Evolutionary conservation across 495 filamentous ascomycete genomes (phyloP).

Genomic region (Cudoniella acicularis): DNA sequence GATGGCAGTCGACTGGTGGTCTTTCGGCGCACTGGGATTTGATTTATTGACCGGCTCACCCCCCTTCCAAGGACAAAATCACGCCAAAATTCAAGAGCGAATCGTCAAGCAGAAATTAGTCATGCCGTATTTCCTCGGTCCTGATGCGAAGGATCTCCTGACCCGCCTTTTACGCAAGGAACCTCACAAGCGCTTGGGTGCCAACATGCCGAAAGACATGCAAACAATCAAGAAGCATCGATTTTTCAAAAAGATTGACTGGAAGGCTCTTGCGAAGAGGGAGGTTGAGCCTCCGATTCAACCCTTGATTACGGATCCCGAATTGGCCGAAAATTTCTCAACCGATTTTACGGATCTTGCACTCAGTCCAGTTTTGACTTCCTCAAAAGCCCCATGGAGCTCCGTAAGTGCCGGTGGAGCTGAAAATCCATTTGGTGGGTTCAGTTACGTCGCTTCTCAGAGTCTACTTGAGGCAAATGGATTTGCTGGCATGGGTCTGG

Average conservation of each 20-base stretch:
- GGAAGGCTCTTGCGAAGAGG: slow-evolving; percentile 72
- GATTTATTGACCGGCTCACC: slow-evolving; percentile 88
- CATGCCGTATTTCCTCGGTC: slow-evolving; percentile 80
- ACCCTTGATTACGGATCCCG: slow-evolving; percentile 90
- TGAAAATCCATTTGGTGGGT: slow-evolving; percentile 84
- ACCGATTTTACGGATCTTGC: slow-evolving; percentile 80
- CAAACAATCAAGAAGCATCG: slow-evolving; percentile 84
- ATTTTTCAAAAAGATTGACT: slow-evolving; percentile 96
- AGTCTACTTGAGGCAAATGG: slow-evolving; percentile 69
- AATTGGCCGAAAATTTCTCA: slow-evolving; percentile 92
- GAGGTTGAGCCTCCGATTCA: slow-evolving; percentile 83
- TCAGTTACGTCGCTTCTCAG: slow-evolving; percentile 88
- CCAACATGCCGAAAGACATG: slow-evolving; percentile 83
- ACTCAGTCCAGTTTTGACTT: slow-evolving; percentile 65
- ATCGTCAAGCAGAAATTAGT: slow-evolving; percentile 86
- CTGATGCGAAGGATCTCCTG: slow-evolving; percentile 90
- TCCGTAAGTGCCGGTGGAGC: slow-evolving; percentile 25
- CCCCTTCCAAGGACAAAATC: slow-evolving; percentile 85
- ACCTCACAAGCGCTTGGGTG: slow-evolving; percentile 79
- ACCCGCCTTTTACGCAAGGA: slow-evolving; percentile 88
- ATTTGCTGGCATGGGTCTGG: slow-evolving; percentile 13
- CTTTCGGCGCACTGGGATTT: slow-evolving; percentile 84
- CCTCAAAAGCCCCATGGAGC: slow-evolving; percentile 28
- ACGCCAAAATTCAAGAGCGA: slow-evolving; percentile 87
- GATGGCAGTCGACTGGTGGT: slow-evolving; percentile 97